These are phyloP conservation scores for Geotrichum reessii DNA, from an alignment of 1,139 yeast species.

Conservation along the genomic window DNA sequence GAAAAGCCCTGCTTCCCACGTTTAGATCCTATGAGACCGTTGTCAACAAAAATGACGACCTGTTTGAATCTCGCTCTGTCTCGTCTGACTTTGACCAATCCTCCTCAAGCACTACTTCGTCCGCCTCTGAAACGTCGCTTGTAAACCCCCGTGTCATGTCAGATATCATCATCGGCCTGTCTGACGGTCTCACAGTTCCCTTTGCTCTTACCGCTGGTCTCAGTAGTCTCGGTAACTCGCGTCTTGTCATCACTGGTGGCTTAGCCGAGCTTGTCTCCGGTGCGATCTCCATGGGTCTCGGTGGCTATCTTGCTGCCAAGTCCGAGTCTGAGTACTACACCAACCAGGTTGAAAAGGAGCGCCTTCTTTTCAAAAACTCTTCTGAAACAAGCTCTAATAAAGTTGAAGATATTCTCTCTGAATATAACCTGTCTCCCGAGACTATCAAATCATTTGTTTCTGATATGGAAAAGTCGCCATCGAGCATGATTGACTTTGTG, in stretches of 20 bases:
- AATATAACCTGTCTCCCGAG: conserved; percentile 60
- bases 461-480: conserved; percentile 60
- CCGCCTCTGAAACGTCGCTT: conserved; percentile 21
- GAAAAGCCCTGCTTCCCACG: conserved; percentile 31
- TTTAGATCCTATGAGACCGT: conserved; percentile 26
- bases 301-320: conserved; percentile 78
- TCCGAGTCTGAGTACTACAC: conserved; percentile 53
- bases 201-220: conserved; percentile 82
- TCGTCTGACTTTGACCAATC: background rate
- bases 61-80: conserved; percentile 18
- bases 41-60: conserved; percentile 17
- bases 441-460: conserved; percentile 55
- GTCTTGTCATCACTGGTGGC: conserved; percentile 77
- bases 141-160: conserved; percentile 59
- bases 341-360: conserved; percentile 56
- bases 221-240: conserved; percentile 65
- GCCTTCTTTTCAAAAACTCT: conserved; percentile 47
- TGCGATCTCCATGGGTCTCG: conserved; percentile 80
- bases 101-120: background rate
- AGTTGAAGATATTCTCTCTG: conserved; percentile 61
- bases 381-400: conserved; percentile 51
- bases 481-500: conserved; percentile 60
- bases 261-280: conserved; percentile 82
- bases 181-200: conserved; percentile 80
- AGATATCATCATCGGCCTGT: conserved; percentile 70